Evolutionary conservation across 1,284 basidiomycete species (phyloP).

Genomic region (Chondrostereum purpureum): DNA sequence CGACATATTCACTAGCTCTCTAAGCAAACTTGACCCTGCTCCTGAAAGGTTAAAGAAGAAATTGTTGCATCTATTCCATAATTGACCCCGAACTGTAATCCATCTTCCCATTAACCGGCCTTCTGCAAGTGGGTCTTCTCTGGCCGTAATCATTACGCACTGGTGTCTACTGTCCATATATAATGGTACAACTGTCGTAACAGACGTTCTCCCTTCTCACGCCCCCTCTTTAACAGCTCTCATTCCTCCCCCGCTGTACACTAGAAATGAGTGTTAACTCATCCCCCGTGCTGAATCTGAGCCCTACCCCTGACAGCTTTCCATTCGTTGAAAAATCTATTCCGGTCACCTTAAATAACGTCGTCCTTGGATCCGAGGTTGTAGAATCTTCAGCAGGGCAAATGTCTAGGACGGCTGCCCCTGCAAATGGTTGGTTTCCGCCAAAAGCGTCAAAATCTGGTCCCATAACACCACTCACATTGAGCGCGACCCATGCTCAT

Average conservation of each 20-base stretch:
- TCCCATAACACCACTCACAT: not conserved
- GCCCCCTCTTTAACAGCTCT: not conserved
- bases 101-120: too few species aligned
- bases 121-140: too few species aligned
- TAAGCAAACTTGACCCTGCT: too few species aligned
- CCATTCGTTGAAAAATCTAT: conserved; percentile 1
- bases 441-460: not conserved
- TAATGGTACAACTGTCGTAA: too few species aligned
- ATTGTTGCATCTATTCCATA: too few species aligned
- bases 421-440: conserved; percentile 1
- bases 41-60: too few species aligned
- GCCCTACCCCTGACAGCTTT: conserved; percentile 1
- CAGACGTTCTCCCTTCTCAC: too few species aligned
- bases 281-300: conserved; percentile 2
- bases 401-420: not conserved
- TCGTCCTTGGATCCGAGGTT: not conserved
- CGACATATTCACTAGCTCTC: too few species aligned
- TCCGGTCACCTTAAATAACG: not conserved
- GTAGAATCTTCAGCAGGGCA: not conserved
- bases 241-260: not conserved
- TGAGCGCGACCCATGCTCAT: conserved; percentile 3
- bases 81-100: too few species aligned
- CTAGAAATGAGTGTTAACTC: not conserved
- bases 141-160: too few species aligned
- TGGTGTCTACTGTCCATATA: too few species aligned